Conservation (phyloP, 495 filamentous ascomycete genomes). For the Glonium stellatum region DNA sequence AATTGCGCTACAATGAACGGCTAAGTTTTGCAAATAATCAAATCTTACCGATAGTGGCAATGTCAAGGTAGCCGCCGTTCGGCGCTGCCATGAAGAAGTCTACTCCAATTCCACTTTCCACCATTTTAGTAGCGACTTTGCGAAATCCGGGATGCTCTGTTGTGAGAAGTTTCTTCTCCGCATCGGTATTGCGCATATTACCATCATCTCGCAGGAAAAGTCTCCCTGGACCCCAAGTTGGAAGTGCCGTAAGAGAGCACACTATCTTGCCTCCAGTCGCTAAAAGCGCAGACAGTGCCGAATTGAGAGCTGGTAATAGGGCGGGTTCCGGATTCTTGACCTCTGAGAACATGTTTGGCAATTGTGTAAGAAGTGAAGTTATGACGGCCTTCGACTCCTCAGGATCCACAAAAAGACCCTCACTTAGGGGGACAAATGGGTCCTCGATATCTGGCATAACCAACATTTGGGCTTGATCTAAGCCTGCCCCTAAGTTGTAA, state of each 20-base stretch:
- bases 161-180: slow-evolving; percentile 83
- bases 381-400: slow-evolving; percentile 86
- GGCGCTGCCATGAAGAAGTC: slow-evolving; percentile 94
- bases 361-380: slow-evolving; percentile 66
- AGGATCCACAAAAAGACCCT: slow-evolving; percentile 92
- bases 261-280: slow-evolving; percentile 88
- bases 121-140: slow-evolving; percentile 79
- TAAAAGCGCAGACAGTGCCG: slow-evolving; percentile 72
- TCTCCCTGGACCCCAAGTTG: slow-evolving; percentile 82
- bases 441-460: slow-evolving; percentile 98
- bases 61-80: slow-evolving; percentile 82
- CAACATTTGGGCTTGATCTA: slow-evolving; percentile 94
- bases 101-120: slow-evolving; percentile 76
- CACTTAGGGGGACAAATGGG: slow-evolving; percentile 86
- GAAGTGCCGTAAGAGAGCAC: slow-evolving; percentile 73
- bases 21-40: slow-evolving; percentile 16
- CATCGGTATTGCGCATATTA: slow-evolving; percentile 78
- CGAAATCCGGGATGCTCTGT: slow-evolving; percentile 82
- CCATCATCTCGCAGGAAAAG: slow-evolving; percentile 80
- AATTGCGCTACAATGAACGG: not conserved
- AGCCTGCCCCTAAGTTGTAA: slow-evolving; percentile 78
- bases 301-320: slow-evolving; percentile 72
- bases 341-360: slow-evolving; percentile 77
- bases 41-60: slow-evolving; percentile 81
- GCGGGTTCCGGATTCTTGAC: slow-evolving; percentile 86